Evolutionary conservation across 805 yeast genomes (phyloP), one percentile per base, ranked within the genome.

Genomic region (Candida krabiensis): DNA sequence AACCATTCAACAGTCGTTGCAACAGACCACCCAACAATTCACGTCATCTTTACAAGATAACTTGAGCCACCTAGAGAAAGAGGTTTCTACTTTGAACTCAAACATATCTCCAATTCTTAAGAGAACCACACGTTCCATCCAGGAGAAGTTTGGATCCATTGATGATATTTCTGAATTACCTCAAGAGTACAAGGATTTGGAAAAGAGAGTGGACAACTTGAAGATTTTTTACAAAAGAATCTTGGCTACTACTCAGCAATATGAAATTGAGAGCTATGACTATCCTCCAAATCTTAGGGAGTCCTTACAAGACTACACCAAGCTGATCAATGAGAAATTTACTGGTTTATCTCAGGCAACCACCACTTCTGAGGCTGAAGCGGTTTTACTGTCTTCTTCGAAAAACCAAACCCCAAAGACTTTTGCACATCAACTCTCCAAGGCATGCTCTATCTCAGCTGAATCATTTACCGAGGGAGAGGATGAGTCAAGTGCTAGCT

Each of bases 251-350:
- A 71, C 83, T 5, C 70, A 68, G 34, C 86, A 89, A 28, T 86
- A 78, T 55, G 87, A 76, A 53, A 77, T 83, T 44, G 84, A 83
- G 50, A 76, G 85, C 33, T 86, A 86, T 58, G 95, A 86, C 58
- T 85, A 83, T 53, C 95, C 95, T 18, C 91, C 93, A 37, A 83
- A 83, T 58, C 61, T 85, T 46, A 73, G 74, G 44, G 91, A 86
- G 50, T 77, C 85, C 30, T 68, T 79, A 17, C 66, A 67, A 33
- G 82, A 83, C 49, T 78, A 83, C 54, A 77, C 83, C 25, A 75
- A 77, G 49, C 63, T 79, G 4, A 58, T 81, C 32, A 69, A 71
- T 28, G 75, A 66, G 52, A 80, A 78, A 57, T 73, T 80, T 46
- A 68, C 67, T 35, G 82, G 79, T 37, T 70, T 81, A 52, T 76